phyloP scores from a whole-genome alignment of 2,329 filamentous ascomycete genomes.

The Trichoderma sp. region DNA sequence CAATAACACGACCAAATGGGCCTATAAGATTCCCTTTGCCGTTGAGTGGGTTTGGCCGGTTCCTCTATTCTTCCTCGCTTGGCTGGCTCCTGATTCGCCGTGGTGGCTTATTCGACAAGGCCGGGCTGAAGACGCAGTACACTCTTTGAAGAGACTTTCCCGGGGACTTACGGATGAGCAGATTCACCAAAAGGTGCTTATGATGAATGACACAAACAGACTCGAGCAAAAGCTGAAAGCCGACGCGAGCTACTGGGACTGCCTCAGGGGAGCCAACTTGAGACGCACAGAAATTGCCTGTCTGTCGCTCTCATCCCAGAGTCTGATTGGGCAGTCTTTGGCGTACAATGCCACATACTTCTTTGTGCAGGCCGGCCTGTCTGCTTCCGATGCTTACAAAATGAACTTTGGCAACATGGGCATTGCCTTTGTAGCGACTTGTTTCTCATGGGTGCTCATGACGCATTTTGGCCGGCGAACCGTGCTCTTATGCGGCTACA shows the following conservation, averaged over 20 bases:
- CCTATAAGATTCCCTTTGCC: constrained; percentile 33
- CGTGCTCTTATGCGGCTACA: constrained; percentile 17
- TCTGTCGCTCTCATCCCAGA: constrained; percentile 41
- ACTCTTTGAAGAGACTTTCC: constrained; percentile 18
- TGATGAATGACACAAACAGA: constrained; percentile 14
- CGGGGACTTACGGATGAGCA: constrained; percentile 20
- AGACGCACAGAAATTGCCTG: constrained; percentile 42
- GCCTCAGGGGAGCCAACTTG: constrained; percentile 43
- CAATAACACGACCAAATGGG: constrained; percentile 28
- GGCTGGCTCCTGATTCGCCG: constrained; percentile 40
- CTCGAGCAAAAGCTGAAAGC: constrained; percentile 30
- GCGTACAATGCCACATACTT: constrained; percentile 47
- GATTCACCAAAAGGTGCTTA: constrained; percentile 22
- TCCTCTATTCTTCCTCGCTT: constrained; percentile 24
- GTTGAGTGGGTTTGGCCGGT: constrained; percentile 33
- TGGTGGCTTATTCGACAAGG: constrained; percentile 45
- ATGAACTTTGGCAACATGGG: constrained; percentile 44
- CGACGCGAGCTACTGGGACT: constrained; percentile 39
- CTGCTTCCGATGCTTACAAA: constrained; percentile 33
- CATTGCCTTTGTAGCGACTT: constrained; percentile 35
- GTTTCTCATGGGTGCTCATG: constrained; percentile 25
- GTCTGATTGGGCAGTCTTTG: constrained; percentile 40
- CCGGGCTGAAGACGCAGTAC: constrained; percentile 35
- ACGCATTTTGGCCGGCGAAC: constrained; percentile 24
- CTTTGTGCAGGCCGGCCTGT: constrained; percentile 42